Conservation (phyloP, 306 rosid species). For the Canavalia ensiformis region DNA sequence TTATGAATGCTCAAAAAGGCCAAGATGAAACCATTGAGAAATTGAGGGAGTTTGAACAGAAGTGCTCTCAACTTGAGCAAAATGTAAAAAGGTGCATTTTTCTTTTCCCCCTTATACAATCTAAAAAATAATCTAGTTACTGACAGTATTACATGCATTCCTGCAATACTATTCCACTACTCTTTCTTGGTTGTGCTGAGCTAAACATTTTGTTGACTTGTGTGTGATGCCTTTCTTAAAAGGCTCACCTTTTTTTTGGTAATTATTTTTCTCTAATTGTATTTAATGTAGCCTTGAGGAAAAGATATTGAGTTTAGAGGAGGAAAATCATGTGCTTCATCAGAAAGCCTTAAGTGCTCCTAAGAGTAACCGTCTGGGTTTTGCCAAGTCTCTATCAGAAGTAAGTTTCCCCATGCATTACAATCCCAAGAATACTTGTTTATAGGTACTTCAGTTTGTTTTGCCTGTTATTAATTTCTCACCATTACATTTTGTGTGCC, state of each 20-base stretch:
- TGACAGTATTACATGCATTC: constrained; percentile 30
- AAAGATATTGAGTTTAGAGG: constrained; percentile 72
- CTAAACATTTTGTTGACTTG: constrained; percentile 18
- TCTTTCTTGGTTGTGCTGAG: constrained; percentile 33
- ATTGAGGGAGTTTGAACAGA: constrained; percentile 72
- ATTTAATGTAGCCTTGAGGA: constrained; percentile 75
- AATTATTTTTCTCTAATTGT: constrained; percentile 12
- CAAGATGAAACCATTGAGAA: constrained; percentile 62
- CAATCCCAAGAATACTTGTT: background rate
- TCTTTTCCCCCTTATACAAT: background rate
- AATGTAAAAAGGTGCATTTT: constrained; percentile 71
- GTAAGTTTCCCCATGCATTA: constrained; percentile 56
- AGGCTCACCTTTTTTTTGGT: background rate
- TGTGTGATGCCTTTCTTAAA: background rate
- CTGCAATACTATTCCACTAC: constrained; percentile 13
- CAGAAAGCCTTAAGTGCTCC: constrained; percentile 78
- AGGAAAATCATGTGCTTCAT: constrained; percentile 87
- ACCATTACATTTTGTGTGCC: constrained; percentile 24
- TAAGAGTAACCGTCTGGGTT: constrained; percentile 69
- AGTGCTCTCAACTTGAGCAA: constrained; percentile 76
- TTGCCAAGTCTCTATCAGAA: constrained; percentile 74
- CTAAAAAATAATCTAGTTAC: background rate
- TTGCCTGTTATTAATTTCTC: constrained; percentile 30
- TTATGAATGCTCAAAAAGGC: constrained; percentile 66
- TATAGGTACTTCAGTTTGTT: constrained; percentile 30